Evolutionary conservation across 305 asterid genomes (phyloP).

Genomic region (Fraxinus floribunda): DNA sequence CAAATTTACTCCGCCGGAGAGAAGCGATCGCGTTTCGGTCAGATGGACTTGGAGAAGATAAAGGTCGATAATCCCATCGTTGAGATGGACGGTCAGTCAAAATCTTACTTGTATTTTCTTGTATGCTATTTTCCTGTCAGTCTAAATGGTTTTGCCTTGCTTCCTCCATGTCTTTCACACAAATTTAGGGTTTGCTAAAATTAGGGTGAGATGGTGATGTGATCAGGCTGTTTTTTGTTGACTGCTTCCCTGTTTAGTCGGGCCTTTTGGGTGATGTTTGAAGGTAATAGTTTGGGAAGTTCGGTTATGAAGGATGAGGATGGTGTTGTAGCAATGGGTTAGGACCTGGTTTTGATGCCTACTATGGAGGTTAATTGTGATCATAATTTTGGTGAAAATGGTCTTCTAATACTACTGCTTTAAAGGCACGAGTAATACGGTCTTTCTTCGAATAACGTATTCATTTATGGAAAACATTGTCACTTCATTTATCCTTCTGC

Average conservation of each 20-base stretch:
- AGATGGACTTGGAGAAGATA: slow-evolving; percentile 81
- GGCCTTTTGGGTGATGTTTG: background rate
- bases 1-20: background rate
- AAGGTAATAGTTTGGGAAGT: background rate
- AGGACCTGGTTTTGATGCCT: background rate
- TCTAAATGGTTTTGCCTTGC: background rate
- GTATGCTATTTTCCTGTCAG: background rate
- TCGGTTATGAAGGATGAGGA: background rate
- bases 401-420: background rate
- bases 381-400: background rate
- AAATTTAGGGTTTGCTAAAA: background rate
- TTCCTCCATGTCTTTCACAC: background rate
- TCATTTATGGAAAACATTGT: background rate
- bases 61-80: slow-evolving; percentile 87
- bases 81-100: slow-evolving; percentile 95
- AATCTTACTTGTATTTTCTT: background rate
- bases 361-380: background rate
- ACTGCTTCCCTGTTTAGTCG: background rate
- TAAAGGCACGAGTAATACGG: background rate
- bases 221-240: background rate
- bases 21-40: slow-evolving; percentile 7
- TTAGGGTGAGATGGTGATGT: background rate
- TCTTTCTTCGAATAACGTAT: background rate
- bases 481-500: background rate
- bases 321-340: background rate